A percentile compares a stretch with the other conserved stretches of the same genome.
These are phyloP conservation scores for Fusarium guadeloupense DNA, from an alignment of 2,329 filamentous ascomycete genomes.

Conservation along the genomic window DNA sequence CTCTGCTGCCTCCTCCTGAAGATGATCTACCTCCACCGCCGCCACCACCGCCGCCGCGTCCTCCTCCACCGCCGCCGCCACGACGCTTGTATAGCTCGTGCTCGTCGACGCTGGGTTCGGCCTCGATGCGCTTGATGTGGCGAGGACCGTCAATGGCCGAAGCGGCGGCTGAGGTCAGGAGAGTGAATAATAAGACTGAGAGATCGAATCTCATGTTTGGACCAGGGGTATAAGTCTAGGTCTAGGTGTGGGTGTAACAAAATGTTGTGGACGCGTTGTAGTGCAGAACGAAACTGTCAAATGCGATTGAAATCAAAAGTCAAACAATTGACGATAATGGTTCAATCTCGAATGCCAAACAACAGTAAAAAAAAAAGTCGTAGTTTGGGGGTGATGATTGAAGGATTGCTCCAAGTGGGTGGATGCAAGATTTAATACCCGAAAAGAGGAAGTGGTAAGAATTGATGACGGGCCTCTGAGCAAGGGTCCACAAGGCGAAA, in stretches of 20 bases:
- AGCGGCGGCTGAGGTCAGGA: slow-evolving; percentile 44
- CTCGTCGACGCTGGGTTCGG: slow-evolving; percentile 40
- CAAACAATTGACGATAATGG: neutral
- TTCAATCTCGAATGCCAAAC: neutral
- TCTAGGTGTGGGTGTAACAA: slow-evolving; percentile 1
- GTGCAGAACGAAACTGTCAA: slow-evolving; percentile 5
- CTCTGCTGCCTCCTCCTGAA: slow-evolving; percentile 22
- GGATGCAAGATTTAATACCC: slow-evolving; percentile 28
- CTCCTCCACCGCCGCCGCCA: slow-evolving; percentile 66
- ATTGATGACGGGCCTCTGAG: slow-evolving; percentile 22
- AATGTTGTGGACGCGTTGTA: neutral
- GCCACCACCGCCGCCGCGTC: slow-evolving; percentile 51
- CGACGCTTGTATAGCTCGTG: slow-evolving; percentile 68
- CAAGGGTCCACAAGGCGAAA: slow-evolving; percentile 17
- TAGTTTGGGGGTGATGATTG: slow-evolving; percentile 1
- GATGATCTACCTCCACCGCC: slow-evolving; percentile 26
- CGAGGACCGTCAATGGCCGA: slow-evolving; percentile 37
- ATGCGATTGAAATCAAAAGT: neutral
- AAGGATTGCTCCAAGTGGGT: slow-evolving; percentile 16
- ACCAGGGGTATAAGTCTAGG: neutral
- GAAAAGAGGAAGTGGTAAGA: neutral
- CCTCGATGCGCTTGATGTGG: slow-evolving; percentile 39
- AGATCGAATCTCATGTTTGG: slow-evolving; percentile 47
- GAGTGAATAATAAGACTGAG: slow-evolving; percentile 43
- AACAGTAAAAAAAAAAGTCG: neutral